A percentile compares a stretch with the other conserved stretches of the same genome.
Conservation (phyloP, 495 filamentous ascomycete species). For the Podospora anserina region DNA sequence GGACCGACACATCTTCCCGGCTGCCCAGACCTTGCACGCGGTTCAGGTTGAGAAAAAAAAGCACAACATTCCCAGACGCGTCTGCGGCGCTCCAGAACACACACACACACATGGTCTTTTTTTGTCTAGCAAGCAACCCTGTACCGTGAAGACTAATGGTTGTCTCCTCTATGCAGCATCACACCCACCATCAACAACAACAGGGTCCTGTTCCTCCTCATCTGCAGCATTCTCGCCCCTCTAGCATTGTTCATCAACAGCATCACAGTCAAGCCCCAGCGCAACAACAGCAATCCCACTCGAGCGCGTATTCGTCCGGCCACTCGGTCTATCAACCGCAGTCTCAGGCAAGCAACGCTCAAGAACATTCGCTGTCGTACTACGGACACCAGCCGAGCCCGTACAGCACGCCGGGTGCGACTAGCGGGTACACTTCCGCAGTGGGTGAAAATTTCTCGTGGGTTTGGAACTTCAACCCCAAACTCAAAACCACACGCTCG, state of each 20-base stretch:
- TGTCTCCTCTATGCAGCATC: constrained; percentile 57
- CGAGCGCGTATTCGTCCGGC: constrained; percentile 56
- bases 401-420: constrained; percentile 68
- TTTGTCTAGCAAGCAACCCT: constrained; percentile 36
- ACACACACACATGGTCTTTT: constrained; percentile 23
- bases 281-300: constrained; percentile 45
- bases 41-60: constrained; percentile 33
- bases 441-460: constrained; percentile 51
- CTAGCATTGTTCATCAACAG: constrained; percentile 63
- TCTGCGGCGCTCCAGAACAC: constrained; percentile 32
- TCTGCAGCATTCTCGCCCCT: constrained; percentile 61
- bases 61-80: constrained; percentile 45
- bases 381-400: constrained; percentile 65
- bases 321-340: constrained; percentile 54
- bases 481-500: neutral
- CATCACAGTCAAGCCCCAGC: constrained; percentile 54
- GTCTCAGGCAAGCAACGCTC: constrained; percentile 46
- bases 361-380: constrained; percentile 60
- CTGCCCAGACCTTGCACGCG: constrained; percentile 38
- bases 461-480: constrained; percentile 2
- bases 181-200: constrained; percentile 57
- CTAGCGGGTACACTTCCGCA: constrained; percentile 71
- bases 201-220: constrained; percentile 55
- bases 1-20: constrained; percentile 29
- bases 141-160: constrained; percentile 45